phyloP scores from a whole-genome alignment of 2,329 filamentous ascomycete genomes.

The Boeremia exigua region DNA sequence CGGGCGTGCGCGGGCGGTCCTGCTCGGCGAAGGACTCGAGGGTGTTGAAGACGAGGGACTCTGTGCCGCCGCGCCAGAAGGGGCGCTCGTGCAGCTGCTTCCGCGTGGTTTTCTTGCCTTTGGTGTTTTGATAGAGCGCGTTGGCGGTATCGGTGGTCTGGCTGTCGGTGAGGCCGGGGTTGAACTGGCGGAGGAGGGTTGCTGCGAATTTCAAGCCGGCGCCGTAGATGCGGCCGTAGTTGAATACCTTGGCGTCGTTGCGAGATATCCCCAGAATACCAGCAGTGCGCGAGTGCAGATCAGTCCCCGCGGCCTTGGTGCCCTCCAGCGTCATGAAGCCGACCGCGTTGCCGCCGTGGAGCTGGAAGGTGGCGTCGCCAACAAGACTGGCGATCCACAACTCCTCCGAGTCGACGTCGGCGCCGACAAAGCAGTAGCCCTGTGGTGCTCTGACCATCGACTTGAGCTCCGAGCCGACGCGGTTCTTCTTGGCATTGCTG shows the following conservation, averaged over 20 bases:
- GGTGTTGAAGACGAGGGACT: conserved; percentile 98
- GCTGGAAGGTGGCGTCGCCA: conserved; percentile 90
- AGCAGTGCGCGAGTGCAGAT: conserved; percentile 92
- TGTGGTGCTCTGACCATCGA: conserved; percentile 92
- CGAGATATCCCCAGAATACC: conserved; percentile 90
- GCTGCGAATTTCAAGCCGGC: conserved; percentile 93
- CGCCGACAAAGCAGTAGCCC: conserved; percentile 92
- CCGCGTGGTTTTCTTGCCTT: conserved; percentile 82
- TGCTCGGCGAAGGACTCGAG: conserved; percentile 98
- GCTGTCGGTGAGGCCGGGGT: conserved; percentile 78
- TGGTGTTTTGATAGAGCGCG: conserved; percentile 86
- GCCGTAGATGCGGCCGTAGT: conserved; percentile 98
- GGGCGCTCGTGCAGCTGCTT: conserved; percentile 73
- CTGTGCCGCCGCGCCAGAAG: conserved; percentile 96
- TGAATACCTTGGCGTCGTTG: conserved; percentile 97
- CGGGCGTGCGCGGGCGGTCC: conserved; percentile 85
- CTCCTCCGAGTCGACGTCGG: conserved; percentile 96
- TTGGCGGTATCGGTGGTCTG: conserved; percentile 78
- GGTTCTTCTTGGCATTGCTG: conserved; percentile 94
- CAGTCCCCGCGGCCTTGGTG: conserved; percentile 90
- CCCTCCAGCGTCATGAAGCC: conserved; percentile 99
- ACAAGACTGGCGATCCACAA: conserved; percentile 97
- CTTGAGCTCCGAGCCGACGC: conserved; percentile 95
- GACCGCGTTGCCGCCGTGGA: conserved; percentile 95
- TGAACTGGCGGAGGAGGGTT: conserved; percentile 90